Evolutionary conservation across 345 rosid genomes (phyloP).

Genomic region (Populus nigra): DNA sequence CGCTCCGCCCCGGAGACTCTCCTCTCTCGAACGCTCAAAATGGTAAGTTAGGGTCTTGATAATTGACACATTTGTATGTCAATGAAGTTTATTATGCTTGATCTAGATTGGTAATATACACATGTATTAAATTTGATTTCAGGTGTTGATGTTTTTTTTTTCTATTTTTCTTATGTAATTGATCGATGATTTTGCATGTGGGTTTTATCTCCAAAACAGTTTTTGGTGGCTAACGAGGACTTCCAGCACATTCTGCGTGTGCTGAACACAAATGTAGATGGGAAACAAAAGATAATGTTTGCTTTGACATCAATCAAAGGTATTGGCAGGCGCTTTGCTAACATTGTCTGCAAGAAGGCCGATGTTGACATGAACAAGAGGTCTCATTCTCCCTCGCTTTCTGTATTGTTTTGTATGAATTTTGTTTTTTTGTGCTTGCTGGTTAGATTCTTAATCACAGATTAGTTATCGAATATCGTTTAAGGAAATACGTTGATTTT

Average conservation of each 20-base stretch:
- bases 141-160: too few relatives aligned
- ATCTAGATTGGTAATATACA: too few relatives aligned
- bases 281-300: constrained; percentile 82
- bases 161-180: background rate
- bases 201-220: constrained; percentile 31
- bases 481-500: too few relatives aligned
- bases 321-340: constrained; percentile 80
- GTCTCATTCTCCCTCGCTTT: constrained; percentile 19
- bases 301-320: constrained; percentile 92
- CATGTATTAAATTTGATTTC: background rate
- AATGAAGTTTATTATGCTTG: background rate
- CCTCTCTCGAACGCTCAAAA: background rate
- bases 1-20: background rate
- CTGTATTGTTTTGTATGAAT: background rate
- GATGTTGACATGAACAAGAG: constrained; percentile 97
- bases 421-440: too few relatives aligned
- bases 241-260: constrained; percentile 95
- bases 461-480: too few relatives aligned
- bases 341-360: constrained; percentile 94
- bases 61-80: background rate
- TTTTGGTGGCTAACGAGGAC: constrained; percentile 81
- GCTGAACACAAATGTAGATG: constrained; percentile 85
- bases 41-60: background rate
- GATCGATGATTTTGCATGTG: background rate
- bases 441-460: too few relatives aligned